Conservation (phyloP, 768 basidiomycete genomes). For the Suillus decipiens region DNA sequence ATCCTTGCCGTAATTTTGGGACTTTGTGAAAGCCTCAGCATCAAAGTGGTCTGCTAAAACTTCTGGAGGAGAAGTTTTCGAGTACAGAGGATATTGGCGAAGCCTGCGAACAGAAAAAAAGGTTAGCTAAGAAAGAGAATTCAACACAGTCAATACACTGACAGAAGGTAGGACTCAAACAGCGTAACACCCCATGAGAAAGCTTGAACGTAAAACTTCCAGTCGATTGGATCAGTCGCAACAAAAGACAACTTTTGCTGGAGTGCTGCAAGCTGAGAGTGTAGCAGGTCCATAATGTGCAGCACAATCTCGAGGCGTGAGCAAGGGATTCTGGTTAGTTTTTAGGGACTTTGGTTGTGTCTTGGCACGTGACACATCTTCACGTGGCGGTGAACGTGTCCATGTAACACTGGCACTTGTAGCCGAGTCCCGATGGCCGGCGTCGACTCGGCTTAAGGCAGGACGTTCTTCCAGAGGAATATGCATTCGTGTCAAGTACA, state of each 20-base stretch:
- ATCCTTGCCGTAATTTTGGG: slow-evolving; percentile 88
- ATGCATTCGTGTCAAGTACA: background rate
- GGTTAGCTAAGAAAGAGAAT: slow-evolving; percentile 4
- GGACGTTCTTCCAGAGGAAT: background rate
- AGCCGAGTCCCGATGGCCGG: background rate
- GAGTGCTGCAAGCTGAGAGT: slow-evolving; percentile 54
- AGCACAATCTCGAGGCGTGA: background rate
- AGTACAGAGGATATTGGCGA: slow-evolving; percentile 86
- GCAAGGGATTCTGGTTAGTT: background rate
- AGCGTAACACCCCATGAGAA: slow-evolving; percentile 78
- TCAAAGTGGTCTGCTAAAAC: slow-evolving; percentile 71
- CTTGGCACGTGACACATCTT: background rate
- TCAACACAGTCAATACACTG: slow-evolving; percentile 32
- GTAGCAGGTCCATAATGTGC: slow-evolving; percentile 60
- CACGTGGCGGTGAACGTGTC: background rate
- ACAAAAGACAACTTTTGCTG: slow-evolving; percentile 73
- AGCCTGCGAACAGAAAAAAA: slow-evolving; percentile 38
- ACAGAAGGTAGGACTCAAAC: slow-evolving; percentile 90
- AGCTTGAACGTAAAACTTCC: slow-evolving; percentile 78
- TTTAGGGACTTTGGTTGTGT: background rate
- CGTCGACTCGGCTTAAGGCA: background rate
- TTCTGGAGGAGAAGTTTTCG: slow-evolving; percentile 68
- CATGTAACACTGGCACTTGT: background rate
- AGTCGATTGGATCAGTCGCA: slow-evolving; percentile 69
- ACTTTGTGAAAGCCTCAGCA: slow-evolving; percentile 77